Base-by-base conservation (phyloP, 2,329 filamentous ascomycete genomes). In the Pestalotiopsis fici region DNA sequence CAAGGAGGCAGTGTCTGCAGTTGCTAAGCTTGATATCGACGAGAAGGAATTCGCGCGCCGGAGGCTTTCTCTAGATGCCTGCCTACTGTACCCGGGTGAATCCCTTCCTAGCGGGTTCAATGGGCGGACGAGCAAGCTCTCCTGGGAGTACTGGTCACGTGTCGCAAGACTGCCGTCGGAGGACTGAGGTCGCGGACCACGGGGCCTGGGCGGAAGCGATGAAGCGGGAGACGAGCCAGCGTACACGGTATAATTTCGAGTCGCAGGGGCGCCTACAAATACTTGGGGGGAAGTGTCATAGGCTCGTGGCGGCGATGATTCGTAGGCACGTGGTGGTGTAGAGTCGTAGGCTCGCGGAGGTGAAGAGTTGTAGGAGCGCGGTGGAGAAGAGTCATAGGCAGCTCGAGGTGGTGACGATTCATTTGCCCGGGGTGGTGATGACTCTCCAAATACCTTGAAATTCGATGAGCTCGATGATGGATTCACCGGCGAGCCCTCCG, bases 41-140 rank as follows among this genome's bases (percentile, higher is more conserved):
- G 84, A 86, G 67, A 86, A 78, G 12, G 88, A 90, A 54, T 74
- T 77, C 18, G 80, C 77, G 18, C 82, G 84, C 27, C 85, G 83
- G 27, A 87, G 78, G 9, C 84, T 85, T 68, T 89, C 86, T 67
- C 83, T 81, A 6, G 87, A 88, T 37, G 81, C 79, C 39, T 83
- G 81, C 72, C 82, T 85, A 72, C 82, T 82, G 69, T 86, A 82
- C 3, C 82, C 83, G 1, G 86, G 85, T 27, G 77, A 79, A 13
- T 55, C 18, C 70, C 81, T 81, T 72, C 80, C 83, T 65, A 77
- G 77, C 9, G 86, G 83, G 59, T 82, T 81, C 21, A 91, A 77
- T 0, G 88, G 88, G 9, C 86, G 81, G 15, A 90, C 86, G 13
- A 87, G 73, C 35, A 91, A 79, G 69, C 88, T 90, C 72, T 90